Conservation (phyloP, 139 green algal species). For the Zygnema circumcarinatum region DNA sequence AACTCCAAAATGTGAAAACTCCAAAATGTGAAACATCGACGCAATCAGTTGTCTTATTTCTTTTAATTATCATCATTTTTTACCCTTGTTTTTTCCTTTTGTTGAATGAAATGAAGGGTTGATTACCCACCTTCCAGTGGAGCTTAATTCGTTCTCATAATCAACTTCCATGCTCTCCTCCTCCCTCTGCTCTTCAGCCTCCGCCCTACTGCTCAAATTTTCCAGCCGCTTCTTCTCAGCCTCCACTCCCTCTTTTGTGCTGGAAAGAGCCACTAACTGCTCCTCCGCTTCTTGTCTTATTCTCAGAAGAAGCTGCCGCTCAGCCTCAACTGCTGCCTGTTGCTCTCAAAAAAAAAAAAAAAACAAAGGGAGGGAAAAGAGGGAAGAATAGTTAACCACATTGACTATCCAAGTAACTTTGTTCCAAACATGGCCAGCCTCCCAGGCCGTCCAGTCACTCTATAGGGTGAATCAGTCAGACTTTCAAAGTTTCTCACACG, state of each 20-base stretch:
- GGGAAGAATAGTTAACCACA: too few species aligned
- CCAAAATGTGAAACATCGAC: background rate
- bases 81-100: background rate
- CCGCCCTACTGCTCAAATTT: background rate
- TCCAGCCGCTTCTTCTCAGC: background rate
- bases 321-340: background rate
- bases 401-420: too few species aligned
- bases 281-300: constrained; percentile 6
- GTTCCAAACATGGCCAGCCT: too few species aligned
- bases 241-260: background rate
- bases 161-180: background rate
- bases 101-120: too few species aligned
- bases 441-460: too few species aligned
- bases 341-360: background rate
- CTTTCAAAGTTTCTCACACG: too few species aligned
- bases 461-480: too few species aligned
- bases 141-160: background rate
- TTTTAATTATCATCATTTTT: too few species aligned
- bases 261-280: background rate
- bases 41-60: too few species aligned
- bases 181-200: background rate
- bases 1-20: background rate
- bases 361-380: background rate
- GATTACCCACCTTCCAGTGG: background rate
- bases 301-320: background rate